Evolutionary conservation across 768 basidiomycete species (phyloP).

Genomic region (Leccinum disarticulatum): DNA sequence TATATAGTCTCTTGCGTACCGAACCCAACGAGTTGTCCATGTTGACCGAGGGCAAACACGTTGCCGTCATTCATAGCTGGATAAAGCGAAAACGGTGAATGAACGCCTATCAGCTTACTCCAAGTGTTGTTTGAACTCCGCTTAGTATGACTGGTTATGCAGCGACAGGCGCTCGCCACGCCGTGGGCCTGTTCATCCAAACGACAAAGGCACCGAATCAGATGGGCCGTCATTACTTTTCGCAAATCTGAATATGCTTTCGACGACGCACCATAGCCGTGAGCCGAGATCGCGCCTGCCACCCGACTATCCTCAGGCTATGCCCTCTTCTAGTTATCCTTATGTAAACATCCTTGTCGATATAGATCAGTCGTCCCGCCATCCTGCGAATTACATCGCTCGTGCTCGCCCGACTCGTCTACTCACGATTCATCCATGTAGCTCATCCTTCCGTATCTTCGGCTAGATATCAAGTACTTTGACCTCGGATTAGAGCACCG

Average conservation of each 20-base stretch:
- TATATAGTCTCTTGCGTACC: not conserved
- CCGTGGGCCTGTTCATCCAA: not conserved
- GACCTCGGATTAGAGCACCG: slow-evolving; percentile 95
- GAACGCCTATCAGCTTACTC: not conserved
- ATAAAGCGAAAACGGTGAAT: not conserved
- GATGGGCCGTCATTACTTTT: not conserved
- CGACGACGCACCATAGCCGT: not conserved
- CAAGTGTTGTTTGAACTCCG: not conserved
- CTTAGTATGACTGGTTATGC: not conserved
- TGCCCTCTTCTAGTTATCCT: too few relatives aligned
- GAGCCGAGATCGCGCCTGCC: slow-evolving; percentile 1
- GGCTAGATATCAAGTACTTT: slow-evolving; percentile 97
- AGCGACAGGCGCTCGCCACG: not conserved
- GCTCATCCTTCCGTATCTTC: slow-evolving; percentile 94
- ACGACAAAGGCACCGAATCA: not conserved
- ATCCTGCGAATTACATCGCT: not conserved
- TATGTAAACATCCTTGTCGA: too few relatives aligned
- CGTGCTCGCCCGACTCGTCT: not conserved
- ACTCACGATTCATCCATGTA: slow-evolving; percentile 33
- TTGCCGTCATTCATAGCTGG: not conserved
- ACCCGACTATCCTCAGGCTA: not conserved
- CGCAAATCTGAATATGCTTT: not conserved
- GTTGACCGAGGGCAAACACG: too few relatives aligned
- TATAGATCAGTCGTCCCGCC: too few relatives aligned
- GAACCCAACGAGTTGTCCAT: too few relatives aligned